These are phyloP conservation scores for Trichoderma pleuroti DNA, from an alignment of 2,329 filamentous ascomycete species.

Conservation along the genomic window DNA sequence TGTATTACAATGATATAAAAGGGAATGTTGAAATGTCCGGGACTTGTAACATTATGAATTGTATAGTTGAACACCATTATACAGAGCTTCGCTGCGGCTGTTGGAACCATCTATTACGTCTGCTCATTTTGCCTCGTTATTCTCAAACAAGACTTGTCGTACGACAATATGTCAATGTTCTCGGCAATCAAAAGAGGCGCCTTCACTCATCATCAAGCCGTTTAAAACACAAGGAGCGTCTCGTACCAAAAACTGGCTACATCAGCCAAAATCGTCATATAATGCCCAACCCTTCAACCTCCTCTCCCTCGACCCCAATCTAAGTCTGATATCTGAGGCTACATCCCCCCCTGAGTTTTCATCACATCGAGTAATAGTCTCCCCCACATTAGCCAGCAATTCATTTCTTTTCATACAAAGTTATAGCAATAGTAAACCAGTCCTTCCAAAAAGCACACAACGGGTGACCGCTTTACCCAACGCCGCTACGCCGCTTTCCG, in stretches of 20 bases:
- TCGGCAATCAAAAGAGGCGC: background rate
- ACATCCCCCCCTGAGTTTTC: background rate
- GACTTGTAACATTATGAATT: conserved; percentile 18
- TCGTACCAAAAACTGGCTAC: background rate
- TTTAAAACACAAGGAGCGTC: background rate
- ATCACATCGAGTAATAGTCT: background rate
- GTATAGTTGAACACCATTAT: conserved; percentile 15
- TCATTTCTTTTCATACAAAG: background rate
- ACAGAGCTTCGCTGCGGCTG: conserved; percentile 28
- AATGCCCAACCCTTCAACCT: background rate
- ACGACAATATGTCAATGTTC: background rate
- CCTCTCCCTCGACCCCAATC: background rate
- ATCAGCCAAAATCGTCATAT: background rate
- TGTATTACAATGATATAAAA: conserved; percentile 1
- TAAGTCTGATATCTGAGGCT: background rate
- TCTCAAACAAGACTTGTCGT: background rate
- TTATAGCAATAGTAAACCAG: conserved; percentile 10
- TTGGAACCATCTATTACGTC: conserved; percentile 28
- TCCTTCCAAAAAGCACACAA: conserved; percentile 9
- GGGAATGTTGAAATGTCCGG: background rate
- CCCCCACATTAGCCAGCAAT: background rate
- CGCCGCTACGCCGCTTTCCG: conserved; percentile 18
- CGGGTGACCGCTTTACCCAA: conserved; percentile 15
- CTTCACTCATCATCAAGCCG: background rate
- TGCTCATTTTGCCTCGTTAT: background rate